Percentiles rank a stretch among this genome's conserved stretches.
These are phyloP conservation scores for Zygnema circumcarinatum DNA, from an alignment of 139 green algal species.

Conservation along the genomic window DNA sequence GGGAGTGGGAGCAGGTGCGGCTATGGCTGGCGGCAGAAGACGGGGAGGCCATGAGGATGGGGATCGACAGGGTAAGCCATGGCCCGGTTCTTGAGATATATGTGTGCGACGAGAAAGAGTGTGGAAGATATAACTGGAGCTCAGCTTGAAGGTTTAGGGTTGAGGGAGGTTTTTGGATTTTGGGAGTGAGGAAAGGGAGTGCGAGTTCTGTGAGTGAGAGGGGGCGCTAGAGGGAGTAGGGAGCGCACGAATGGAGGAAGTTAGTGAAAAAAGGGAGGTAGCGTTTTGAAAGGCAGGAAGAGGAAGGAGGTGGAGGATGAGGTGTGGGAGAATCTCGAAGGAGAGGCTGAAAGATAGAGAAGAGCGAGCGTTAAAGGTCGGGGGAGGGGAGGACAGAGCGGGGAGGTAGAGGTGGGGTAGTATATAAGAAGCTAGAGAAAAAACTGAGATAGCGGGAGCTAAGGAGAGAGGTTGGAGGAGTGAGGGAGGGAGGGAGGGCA, in stretches of 20 bases:
- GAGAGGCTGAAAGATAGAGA: not conserved
- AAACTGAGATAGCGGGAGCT: not conserved
- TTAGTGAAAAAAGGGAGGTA: not conserved
- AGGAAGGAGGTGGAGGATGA: not conserved
- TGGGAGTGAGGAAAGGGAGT: not conserved
- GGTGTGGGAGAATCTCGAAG: not conserved
- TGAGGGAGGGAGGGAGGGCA: too few species aligned
- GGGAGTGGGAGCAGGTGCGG: constrained; percentile 19
- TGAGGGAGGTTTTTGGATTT: not conserved
- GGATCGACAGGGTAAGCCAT: not conserved
- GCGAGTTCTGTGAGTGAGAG: too few species aligned
- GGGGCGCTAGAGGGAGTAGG: too few species aligned
- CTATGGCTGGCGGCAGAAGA: not conserved
- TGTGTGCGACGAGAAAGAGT: not conserved
- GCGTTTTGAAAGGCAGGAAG: too few species aligned
- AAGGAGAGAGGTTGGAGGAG: too few species aligned
- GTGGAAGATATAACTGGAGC: not conserved
- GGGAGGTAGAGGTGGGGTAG: not conserved
- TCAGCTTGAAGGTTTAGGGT: not conserved
- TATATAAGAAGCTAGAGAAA: not conserved
- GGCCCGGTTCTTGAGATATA: not conserved
- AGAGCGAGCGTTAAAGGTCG: too few species aligned
- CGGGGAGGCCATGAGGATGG: not conserved
- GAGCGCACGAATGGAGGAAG: not conserved
- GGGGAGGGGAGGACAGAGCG: too few species aligned